Percentiles rank a stretch among this genome's conserved stretches.
Evolutionary conservation across 768 basidiomycete genomes (phyloP).

Genomic region (Udeniomyces megalosporus): DNA sequence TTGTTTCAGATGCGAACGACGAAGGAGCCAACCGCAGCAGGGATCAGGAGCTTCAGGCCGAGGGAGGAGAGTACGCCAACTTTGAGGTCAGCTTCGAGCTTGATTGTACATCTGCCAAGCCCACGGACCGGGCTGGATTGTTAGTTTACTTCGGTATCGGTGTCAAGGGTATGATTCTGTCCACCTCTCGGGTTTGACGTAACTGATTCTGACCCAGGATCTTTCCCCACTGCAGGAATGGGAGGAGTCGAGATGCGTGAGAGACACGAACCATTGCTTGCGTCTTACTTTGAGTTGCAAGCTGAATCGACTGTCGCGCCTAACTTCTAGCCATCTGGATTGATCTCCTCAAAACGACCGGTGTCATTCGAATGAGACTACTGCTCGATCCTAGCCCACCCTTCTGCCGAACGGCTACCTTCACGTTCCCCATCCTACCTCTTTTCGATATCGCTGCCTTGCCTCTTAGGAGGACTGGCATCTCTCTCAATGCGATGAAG

Average conservation of each 20-base stretch:
- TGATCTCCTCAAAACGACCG: constrained; percentile 26
- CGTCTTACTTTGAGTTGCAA: background rate
- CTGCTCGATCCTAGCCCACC: constrained; percentile 29
- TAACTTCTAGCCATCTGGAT: too few relatives aligned
- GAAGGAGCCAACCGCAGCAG: background rate
- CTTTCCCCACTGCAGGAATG: too few relatives aligned
- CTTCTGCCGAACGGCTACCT: constrained; percentile 26
- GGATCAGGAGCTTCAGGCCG: constrained; percentile 18
- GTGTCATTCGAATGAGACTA: constrained; percentile 25
- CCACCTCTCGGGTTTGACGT: too few relatives aligned
- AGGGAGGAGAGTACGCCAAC: constrained; percentile 19
- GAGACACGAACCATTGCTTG: too few relatives aligned
- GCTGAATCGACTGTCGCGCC: too few relatives aligned
- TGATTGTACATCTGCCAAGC: constrained; percentile 14
- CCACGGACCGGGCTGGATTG: constrained; percentile 1
- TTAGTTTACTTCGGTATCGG: constrained; percentile 26
- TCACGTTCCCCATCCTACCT: constrained; percentile 27
- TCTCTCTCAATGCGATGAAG: constrained; percentile 27
- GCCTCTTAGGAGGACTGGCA: constrained; percentile 23
- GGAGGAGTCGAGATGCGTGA: constrained; percentile 26
- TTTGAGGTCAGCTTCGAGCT: background rate
- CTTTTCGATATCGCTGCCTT: constrained; percentile 29
- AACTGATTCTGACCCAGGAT: too few relatives aligned
- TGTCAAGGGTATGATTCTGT: constrained; percentile 26
- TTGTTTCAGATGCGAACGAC: background rate